Conservation (phyloP, 441 rosid species). For the Pelargonium citronellum region DNA sequence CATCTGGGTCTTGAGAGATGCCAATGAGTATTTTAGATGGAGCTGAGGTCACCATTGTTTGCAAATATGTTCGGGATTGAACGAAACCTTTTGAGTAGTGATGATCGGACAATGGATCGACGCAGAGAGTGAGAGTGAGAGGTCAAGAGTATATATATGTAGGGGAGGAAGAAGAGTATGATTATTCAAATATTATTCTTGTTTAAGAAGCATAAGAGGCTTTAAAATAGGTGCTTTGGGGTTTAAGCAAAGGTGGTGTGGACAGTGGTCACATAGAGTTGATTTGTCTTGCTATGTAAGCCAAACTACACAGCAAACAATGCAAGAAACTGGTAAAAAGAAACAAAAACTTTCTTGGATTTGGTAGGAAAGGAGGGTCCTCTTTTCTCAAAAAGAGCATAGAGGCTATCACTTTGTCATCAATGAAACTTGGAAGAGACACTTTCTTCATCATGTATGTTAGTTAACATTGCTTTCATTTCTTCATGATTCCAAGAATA, state of each 20-base stretch:
- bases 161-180: slow-evolving; percentile 30
- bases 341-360: neutral
- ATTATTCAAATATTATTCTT: slow-evolving; percentile 48
- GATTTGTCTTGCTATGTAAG: slow-evolving; percentile 49
- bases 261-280: slow-evolving; percentile 13
- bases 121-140: neutral
- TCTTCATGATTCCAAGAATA: slow-evolving; percentile 6
- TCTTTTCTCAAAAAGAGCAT: neutral
- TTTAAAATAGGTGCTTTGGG: slow-evolving; percentile 55
- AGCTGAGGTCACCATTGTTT: slow-evolving; percentile 31
- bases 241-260: slow-evolving; percentile 70
- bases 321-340: neutral
- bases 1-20: slow-evolving; percentile 50
- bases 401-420: slow-evolving; percentile 10
- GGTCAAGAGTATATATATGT: slow-evolving; percentile 13
- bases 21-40: slow-evolving; percentile 60
- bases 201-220: slow-evolving; percentile 44
- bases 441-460: neutral
- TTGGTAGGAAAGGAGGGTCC: slow-evolving; percentile 17
- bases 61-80: too few relatives aligned
- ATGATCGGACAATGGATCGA: too few relatives aligned
- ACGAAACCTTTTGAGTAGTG: too few relatives aligned
- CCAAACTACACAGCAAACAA: slow-evolving; percentile 16
- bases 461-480: neutral
- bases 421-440: neutral